Evolutionary conservation across 2,329 filamentous ascomycete species (phyloP), one percentile per base, ranked within the genome.

Genomic region (Torrubiella hemipterigena): DNA sequence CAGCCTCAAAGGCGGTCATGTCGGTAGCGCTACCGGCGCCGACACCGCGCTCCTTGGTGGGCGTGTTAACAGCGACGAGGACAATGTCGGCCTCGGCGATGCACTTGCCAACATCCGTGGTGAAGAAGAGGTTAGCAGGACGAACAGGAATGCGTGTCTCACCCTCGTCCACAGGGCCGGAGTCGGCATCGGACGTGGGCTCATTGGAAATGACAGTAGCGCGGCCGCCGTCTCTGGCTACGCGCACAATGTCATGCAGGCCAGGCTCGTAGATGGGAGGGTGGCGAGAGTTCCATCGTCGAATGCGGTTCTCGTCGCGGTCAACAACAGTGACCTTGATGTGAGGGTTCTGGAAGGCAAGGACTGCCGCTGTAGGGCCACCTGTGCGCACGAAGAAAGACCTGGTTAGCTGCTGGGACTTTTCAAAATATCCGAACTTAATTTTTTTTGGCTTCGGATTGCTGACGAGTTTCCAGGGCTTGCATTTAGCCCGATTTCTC

Each of bases 221-320:
- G 35, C 59, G 65, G 22, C 62, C 58, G 23, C 73, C 73, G 44
- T 77, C 73, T 32, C 77, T 69, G 31, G 73, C 69, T 29, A 74
- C 61, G 38, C 72, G 66, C 19, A 87, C 73, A 35, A 86, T 70
- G 30, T 82, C 69, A 32, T 67, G 59, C 17, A 89, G 63, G 9
- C 76, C 78, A 1, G 79, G 77, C 54, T 89, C 82, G 53, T 82
- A 78, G 38, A 87, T 81, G 26, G 82, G 82, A 12, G 84, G 69
- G 40, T 79, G 68, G 27, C 67, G 62, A 2, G 80, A 82, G 44
- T 83, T 79, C 82, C 82, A 89, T 37, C 71, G 68, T 30, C 65
- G 65, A 39, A 87, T 83, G 27, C 80, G 72, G 23, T 51, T 55
- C 31, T 61, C 61, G 48, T 83, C 76, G 37, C 71, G 63, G 49